These are phyloP conservation scores for Paraphoma chrysanthemicola DNA, from an alignment of 2,329 filamentous ascomycete genomes.

Conservation along the genomic window DNA sequence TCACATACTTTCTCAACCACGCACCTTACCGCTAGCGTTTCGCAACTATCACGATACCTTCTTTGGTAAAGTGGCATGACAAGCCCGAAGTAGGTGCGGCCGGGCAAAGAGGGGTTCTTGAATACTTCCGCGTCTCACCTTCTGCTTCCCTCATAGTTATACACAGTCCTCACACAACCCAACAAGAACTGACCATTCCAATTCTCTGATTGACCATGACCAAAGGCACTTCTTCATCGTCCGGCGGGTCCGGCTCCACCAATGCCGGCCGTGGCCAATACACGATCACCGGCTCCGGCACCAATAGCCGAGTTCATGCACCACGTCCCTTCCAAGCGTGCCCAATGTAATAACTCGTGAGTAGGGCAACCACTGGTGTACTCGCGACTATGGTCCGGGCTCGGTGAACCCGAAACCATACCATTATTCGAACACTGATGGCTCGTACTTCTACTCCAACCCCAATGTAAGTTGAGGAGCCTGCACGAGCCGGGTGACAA, in stretches of 20 bases:
- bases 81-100: background rate
- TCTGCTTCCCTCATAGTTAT: no score
- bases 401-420: constrained; percentile 48
- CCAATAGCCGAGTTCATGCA: constrained; percentile 43
- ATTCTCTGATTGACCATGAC: constrained; percentile 6
- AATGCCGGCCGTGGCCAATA: constrained; percentile 36
- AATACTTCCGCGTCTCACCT: background rate
- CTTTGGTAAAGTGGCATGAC: background rate
- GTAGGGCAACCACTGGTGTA: constrained; percentile 51
- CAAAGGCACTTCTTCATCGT: constrained; percentile 9
- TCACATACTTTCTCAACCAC: background rate
- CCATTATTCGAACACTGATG: constrained; percentile 49
- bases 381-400: constrained; percentile 45
- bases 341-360: background rate
- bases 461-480: background rate
- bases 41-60: background rate
- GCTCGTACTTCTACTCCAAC: constrained; percentile 46
- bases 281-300: constrained; percentile 49
- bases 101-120: background rate
- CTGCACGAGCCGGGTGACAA: no score
- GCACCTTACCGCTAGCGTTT: background rate
- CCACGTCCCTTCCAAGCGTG: background rate
- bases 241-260: constrained; percentile 10
- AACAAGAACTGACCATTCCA: no score
- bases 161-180: no score